phyloP scores from a whole-genome alignment of 345 rosid species.

The Streptanthus diversifolius region DNA sequence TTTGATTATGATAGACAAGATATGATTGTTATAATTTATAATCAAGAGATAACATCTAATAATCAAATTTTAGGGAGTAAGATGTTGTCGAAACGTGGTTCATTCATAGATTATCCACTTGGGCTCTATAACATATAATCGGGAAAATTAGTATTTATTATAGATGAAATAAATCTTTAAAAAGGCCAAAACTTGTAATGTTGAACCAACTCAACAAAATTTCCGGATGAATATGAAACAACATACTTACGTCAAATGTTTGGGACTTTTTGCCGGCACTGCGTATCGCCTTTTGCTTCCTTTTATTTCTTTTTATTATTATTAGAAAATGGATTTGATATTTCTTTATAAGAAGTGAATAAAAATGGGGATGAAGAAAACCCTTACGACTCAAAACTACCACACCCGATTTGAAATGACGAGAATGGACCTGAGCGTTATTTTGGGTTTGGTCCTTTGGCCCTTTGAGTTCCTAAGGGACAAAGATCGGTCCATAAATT shows the following conservation, averaged over 20 bases:
- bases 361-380: background rate
- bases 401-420: background rate
- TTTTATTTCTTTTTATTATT: background rate
- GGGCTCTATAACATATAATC: background rate
- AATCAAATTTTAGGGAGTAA: background rate
- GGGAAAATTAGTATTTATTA: background rate
- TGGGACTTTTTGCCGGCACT: slow-evolving; percentile 27
- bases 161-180: background rate
- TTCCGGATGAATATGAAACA: slow-evolving; percentile 32
- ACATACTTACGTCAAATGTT: slow-evolving; percentile 29
- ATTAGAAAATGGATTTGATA: background rate
- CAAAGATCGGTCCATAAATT: slow-evolving; percentile 16
- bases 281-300: slow-evolving; percentile 4
- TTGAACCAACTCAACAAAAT: background rate
- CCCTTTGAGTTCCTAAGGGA: slow-evolving; percentile 43
- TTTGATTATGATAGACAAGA: background rate
- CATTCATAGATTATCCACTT: background rate
- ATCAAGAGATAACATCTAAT: background rate
- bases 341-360: background rate
- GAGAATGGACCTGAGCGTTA: slow-evolving; percentile 12
- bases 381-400: slow-evolving; percentile 24
- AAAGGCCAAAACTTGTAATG: background rate
- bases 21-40: background rate
- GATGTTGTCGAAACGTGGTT: background rate
- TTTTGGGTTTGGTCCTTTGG: slow-evolving; percentile 31